These are phyloP conservation scores for Saturnispora quitensis DNA, from an alignment of 805 yeast genomes.

Conservation along the genomic window DNA sequence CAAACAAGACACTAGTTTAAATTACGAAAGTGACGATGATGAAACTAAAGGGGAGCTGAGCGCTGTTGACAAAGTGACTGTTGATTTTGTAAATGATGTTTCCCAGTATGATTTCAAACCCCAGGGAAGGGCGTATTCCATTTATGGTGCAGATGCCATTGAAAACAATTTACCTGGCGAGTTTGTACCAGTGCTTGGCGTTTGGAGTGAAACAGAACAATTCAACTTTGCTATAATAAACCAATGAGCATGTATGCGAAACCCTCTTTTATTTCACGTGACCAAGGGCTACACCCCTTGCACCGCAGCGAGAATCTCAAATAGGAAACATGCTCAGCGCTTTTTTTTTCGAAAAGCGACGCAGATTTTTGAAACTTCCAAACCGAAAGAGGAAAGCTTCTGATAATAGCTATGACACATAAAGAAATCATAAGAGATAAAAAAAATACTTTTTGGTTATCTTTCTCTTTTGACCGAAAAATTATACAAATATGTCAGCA, in stretches of 20 bases:
- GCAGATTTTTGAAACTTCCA: background rate
- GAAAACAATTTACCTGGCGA: background rate
- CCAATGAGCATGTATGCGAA: background rate
- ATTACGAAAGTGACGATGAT: constrained; percentile 35
- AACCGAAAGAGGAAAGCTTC: background rate
- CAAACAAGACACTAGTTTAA: constrained; percentile 31
- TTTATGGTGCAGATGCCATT: constrained; percentile 11
- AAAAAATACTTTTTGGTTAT: background rate
- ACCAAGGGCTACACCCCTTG: constrained; percentile 4
- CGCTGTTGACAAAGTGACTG: constrained; percentile 26
- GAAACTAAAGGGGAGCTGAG: constrained; percentile 22
- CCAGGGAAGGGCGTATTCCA: constrained; percentile 14
- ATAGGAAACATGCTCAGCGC: background rate
- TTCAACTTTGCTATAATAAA: background rate
- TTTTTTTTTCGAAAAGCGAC: background rate
- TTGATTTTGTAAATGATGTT: constrained; percentile 36
- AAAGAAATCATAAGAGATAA: background rate
- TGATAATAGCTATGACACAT: background rate
- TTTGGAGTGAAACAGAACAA: background rate
- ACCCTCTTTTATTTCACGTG: constrained; percentile 4
- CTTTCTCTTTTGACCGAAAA: background rate
- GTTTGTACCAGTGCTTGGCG: constrained; percentile 6
- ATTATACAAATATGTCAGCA: constrained; percentile 21
- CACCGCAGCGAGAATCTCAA: background rate
- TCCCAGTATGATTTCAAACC: constrained; percentile 28